Percentiles rank a stretch among this genome's conserved stretches.
Conservation (phyloP, 345 rosid genomes). For the Syzygium oleosum region DNA sequence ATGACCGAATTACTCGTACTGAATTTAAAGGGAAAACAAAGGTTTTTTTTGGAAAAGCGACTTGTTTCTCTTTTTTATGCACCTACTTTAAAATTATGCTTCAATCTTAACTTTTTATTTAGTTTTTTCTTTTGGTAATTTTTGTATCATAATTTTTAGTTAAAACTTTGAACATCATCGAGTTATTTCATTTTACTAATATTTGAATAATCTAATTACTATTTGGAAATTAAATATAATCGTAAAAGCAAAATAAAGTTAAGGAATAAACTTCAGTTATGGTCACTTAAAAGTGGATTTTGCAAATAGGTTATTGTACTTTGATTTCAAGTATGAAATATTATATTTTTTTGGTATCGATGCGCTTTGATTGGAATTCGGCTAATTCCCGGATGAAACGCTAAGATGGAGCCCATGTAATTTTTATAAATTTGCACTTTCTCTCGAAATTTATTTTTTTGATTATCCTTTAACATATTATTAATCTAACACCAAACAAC, state of each 20-base stretch:
- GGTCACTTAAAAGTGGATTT: background rate
- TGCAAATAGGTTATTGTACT: background rate
- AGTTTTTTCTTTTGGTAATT: background rate
- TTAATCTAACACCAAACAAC: background rate
- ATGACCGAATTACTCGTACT: background rate
- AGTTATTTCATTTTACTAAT: background rate
- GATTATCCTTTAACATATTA: background rate
- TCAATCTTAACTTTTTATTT: background rate
- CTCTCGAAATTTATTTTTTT: background rate
- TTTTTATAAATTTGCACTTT: background rate
- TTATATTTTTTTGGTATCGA: background rate
- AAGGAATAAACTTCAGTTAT: background rate
- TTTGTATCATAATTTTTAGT: background rate
- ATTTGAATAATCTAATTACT: background rate
- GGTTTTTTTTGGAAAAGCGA: background rate
- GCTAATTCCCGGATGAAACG: background rate
- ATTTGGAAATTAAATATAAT: background rate
- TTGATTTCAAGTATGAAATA: no score
- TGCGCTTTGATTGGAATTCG: background rate
- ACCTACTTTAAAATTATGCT: background rate
- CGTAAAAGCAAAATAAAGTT: background rate
- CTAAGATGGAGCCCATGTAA: background rate
- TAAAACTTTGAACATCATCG: background rate
- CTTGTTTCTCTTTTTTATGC: background rate
- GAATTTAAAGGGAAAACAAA: background rate